These are phyloP conservation scores for Debaryomycetaceae sp. DNA, from an alignment of 1,139 yeast species.

Conservation along the genomic window DNA sequence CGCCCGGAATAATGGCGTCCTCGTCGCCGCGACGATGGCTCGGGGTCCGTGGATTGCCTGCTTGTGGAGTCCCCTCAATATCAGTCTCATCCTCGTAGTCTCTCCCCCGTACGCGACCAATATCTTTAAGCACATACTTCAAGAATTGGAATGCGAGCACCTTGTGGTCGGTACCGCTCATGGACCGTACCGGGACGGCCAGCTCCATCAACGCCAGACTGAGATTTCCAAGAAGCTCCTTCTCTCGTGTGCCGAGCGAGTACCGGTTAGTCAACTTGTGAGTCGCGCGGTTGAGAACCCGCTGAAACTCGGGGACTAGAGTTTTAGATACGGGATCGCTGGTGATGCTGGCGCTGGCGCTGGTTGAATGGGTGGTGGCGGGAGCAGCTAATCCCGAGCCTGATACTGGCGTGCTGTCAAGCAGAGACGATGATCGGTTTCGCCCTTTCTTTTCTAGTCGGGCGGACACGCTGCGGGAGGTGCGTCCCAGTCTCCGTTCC, in stretches of 20 bases:
- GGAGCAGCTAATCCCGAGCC: too few species aligned
- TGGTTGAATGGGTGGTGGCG: neutral
- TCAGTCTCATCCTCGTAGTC: neutral
- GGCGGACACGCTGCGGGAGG: too few species aligned
- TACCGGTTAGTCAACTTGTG: constrained; percentile 24
- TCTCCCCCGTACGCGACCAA: too few species aligned
- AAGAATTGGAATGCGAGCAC: constrained; percentile 29
- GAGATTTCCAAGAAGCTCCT: constrained; percentile 11
- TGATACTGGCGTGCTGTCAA: too few species aligned
- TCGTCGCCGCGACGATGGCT: too few species aligned
- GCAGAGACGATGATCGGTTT: too few species aligned
- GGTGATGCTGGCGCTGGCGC: constrained; percentile 3
- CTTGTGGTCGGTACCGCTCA: constrained; percentile 11
- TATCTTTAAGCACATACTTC: constrained; percentile 30
- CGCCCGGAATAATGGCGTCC: too few species aligned
- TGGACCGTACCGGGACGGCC: neutral
- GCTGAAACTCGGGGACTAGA: constrained; percentile 20
- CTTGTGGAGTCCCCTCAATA: too few species aligned
- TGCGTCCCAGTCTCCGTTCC: too few species aligned
- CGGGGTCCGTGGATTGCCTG: too few species aligned
- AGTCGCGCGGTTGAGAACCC: constrained; percentile 25
- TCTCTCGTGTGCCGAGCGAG: constrained; percentile 6
- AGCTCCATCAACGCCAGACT: constrained; percentile 19
- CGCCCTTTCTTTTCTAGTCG: too few species aligned
- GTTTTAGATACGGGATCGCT: constrained; percentile 17